Conservation (phyloP, 2,329 filamentous ascomycete species). For the Colletotrichum kahawae region DNA sequence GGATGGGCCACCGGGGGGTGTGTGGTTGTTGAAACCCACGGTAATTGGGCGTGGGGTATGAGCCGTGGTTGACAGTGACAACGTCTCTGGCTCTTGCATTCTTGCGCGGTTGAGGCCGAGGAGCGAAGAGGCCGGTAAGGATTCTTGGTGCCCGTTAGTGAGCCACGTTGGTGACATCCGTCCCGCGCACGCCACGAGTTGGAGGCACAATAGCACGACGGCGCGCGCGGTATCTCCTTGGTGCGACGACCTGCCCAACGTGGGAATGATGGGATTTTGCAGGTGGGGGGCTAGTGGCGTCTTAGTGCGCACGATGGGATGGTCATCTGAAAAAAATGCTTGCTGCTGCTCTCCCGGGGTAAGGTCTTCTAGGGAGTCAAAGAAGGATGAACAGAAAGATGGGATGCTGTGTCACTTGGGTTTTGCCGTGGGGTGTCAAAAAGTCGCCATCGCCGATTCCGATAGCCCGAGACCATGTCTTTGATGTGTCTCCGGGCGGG, state of each 20-base stretch:
- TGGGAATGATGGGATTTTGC: not conserved
- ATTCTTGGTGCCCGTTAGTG: not conserved
- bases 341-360: not conserved
- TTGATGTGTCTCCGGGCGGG: not conserved
- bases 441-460: not conserved
- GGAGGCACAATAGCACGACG: not conserved
- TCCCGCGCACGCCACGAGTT: not conserved
- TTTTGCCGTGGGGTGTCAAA: not conserved
- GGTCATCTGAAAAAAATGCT: constrained; percentile 8
- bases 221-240: not conserved
- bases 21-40: not conserved
- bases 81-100: not conserved
- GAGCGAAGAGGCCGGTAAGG: not conserved
- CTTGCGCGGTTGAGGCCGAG: not conserved
- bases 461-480: not conserved
- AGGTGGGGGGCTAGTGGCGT: not conserved
- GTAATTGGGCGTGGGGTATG: not conserved
- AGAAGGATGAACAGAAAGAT: not conserved
- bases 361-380: not conserved
- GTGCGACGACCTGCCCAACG: constrained; percentile 1
- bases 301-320: not conserved
- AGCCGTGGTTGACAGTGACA: not conserved
- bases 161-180: not conserved
- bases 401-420: not conserved
- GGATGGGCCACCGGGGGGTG: not conserved